A percentile compares a stretch with the other conserved stretches of the same genome.
These are phyloP conservation scores for Carex parvula DNA, from an alignment of 176 grass and related monocot genomes.

Conservation along the genomic window DNA sequence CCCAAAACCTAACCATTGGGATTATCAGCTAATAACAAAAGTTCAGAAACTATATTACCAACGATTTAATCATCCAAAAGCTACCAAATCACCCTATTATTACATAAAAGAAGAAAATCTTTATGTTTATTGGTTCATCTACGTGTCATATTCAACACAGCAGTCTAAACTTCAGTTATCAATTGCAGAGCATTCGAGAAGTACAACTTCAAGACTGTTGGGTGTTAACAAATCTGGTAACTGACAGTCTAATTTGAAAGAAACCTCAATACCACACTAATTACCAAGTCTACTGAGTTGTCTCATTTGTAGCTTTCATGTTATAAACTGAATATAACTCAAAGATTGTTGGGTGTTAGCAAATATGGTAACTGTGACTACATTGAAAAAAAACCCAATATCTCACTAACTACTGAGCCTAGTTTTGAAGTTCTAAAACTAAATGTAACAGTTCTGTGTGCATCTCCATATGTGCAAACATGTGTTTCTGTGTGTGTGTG, in stretches of 20 bases:
- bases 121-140: not conserved
- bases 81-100: conserved; percentile 8
- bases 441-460: not conserved
- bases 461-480: not conserved
- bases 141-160: not conserved
- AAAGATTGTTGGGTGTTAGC: not conserved
- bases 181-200: not conserved
- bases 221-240: not conserved
- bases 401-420: not conserved
- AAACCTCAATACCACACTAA: not conserved
- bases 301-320: not conserved
- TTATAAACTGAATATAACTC: not conserved
- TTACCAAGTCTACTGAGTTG: not conserved
- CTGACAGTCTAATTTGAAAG: not conserved
- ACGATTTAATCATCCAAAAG: not conserved
- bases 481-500: not conserved
- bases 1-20: not conserved
- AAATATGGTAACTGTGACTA: not conserved
- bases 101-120: not conserved
- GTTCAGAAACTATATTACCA: not conserved
- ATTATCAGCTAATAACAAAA: not conserved
- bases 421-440: not conserved
- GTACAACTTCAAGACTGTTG: not conserved
- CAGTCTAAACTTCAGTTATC: not conserved
- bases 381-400: not conserved